Conservation (phyloP, 208 protist species). For the Acanthamoeba castellanii region DNA sequence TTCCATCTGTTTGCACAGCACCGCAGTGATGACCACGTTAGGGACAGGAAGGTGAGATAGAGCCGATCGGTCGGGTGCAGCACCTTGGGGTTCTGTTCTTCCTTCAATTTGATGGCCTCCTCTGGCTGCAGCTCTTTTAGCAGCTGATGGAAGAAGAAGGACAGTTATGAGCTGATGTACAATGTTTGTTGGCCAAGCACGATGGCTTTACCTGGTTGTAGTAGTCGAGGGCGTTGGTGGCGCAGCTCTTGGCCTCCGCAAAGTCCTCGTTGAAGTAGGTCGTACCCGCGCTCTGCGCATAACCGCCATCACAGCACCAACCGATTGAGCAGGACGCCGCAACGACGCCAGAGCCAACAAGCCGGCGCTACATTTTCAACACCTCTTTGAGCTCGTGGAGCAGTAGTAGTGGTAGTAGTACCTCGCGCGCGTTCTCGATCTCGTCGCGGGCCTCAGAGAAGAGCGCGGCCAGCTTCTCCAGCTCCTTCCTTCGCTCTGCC, state of each 20-base stretch:
- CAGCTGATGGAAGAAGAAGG: neutral
- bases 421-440: slow-evolving; percentile 16
- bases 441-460: slow-evolving; percentile 26
- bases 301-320: neutral
- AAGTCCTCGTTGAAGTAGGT: slow-evolving; percentile 38
- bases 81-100: slow-evolving; percentile 21
- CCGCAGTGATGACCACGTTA: neutral
- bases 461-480: slow-evolving; percentile 1
- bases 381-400: neutral
- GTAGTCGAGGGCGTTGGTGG: slow-evolving; percentile 3
- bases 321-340: neutral
- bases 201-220: slow-evolving; percentile 3
- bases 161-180: neutral
- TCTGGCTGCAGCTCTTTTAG: neutral
- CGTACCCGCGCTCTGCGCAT: neutral
- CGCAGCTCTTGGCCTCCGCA: slow-evolving; percentile 1
- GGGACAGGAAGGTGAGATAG: neutral
- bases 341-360: neutral
- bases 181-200: neutral
- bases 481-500: slow-evolving; percentile 24
- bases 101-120: neutral
- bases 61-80: neutral
- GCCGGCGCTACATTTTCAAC: neutral
- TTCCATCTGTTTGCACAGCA: neutral
- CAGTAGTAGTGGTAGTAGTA: neutral